These are phyloP conservation scores for Chlamydomonas incerta DNA, from an alignment of 139 green algal species.

Conservation along the genomic window DNA sequence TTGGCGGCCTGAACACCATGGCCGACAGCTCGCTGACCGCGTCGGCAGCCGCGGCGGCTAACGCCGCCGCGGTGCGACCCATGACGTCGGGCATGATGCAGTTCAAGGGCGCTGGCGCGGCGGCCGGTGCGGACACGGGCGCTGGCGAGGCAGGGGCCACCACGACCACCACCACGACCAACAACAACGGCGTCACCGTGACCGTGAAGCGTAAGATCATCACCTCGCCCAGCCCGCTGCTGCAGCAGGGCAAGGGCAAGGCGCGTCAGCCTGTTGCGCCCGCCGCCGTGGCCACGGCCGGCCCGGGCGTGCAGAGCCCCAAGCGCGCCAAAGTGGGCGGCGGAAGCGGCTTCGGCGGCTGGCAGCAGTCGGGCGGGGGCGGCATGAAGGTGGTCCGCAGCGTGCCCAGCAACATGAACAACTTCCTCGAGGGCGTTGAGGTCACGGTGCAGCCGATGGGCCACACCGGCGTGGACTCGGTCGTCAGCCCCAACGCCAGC, in stretches of 20 bases:
- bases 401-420: slow-evolving; percentile 36
- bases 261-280: neutral
- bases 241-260: slow-evolving; percentile 3
- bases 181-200: no score
- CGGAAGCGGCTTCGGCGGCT: slow-evolving; percentile 1
- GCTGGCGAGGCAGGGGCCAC: neutral
- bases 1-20: neutral
- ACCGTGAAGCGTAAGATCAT: slow-evolving; percentile 43
- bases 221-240: slow-evolving; percentile 28
- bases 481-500: neutral
- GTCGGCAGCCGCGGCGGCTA: no score
- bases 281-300: neutral
- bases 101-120: neutral
- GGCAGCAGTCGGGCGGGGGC: neutral
- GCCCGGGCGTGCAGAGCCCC: slow-evolving; percentile 10
- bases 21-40: no score
- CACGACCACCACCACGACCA: no score
- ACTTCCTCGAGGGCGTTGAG: slow-evolving; percentile 15
- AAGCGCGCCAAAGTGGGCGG: slow-evolving; percentile 17
- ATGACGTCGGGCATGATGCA: neutral
- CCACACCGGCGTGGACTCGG: neutral
- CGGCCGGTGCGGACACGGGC: neutral
- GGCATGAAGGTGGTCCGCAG: slow-evolving; percentile 34
- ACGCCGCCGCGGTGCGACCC: no score
- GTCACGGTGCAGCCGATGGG: slow-evolving; percentile 8